Percentiles rank a stretch among this genome's conserved stretches.
Conservation (phyloP, 2,329 filamentous ascomycete species). For the Monosporascus sp. region DNA sequence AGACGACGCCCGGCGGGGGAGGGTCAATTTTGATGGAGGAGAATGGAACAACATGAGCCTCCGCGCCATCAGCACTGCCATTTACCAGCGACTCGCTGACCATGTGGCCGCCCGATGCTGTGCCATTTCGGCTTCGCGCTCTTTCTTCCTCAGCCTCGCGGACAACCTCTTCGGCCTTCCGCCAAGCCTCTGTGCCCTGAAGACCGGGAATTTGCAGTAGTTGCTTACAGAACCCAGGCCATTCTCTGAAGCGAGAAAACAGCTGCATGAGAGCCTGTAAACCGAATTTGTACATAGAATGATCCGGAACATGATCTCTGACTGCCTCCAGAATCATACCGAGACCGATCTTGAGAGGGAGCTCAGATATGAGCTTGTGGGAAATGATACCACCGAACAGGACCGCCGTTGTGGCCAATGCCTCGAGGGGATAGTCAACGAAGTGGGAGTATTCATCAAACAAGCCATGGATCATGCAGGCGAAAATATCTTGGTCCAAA, state of each 20-base stretch:
- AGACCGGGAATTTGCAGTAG: constrained; percentile 77
- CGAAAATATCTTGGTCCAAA: constrained; percentile 87
- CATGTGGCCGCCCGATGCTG: constrained; percentile 27
- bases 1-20: constrained; percentile 55
- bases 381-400: constrained; percentile 96
- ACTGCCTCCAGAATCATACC: constrained; percentile 98
- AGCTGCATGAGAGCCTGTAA: constrained; percentile 91
- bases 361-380: constrained; percentile 81
- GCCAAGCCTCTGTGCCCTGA: constrained; percentile 77
- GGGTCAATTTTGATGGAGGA: constrained; percentile 71
- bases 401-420: constrained; percentile 89
- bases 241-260: constrained; percentile 76
- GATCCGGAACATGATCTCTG: constrained; percentile 72
- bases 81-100: constrained; percentile 56
- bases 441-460: constrained; percentile 98
- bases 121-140: constrained; percentile 50
- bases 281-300: constrained; percentile 97
- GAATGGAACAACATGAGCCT: constrained; percentile 67
- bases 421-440: constrained; percentile 91
- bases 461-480: constrained; percentile 96
- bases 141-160: constrained; percentile 60
- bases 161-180: constrained; percentile 75
- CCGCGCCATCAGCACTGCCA: constrained; percentile 63
- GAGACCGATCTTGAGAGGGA: constrained; percentile 88
- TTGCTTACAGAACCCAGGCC: constrained; percentile 90